Conservation (phyloP, 2,329 filamentous ascomycete species). For the Claviceps monticola region DNA sequence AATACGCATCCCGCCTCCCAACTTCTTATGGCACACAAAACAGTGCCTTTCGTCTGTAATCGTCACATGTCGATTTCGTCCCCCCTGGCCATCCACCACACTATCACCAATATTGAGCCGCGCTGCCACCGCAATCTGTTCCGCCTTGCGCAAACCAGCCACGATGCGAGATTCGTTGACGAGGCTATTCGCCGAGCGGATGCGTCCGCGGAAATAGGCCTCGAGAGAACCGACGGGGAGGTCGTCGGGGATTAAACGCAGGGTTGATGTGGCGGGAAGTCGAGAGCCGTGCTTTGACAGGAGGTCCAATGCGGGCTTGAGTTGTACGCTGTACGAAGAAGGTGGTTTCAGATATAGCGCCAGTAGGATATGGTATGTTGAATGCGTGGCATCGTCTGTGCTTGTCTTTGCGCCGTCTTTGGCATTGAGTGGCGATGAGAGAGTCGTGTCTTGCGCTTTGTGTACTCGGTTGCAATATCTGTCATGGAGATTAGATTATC, state of each 20-base stretch:
- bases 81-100: slow-evolving; percentile 34
- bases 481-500: slow-evolving; percentile 9
- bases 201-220: slow-evolving; percentile 83
- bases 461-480: slow-evolving; percentile 86
- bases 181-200: slow-evolving; percentile 70
- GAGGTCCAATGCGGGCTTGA: slow-evolving; percentile 68
- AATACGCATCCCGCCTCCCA: slow-evolving; percentile 73
- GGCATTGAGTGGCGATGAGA: slow-evolving; percentile 20
- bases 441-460: slow-evolving; percentile 37
- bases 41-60: slow-evolving; percentile 83
- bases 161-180: slow-evolving; percentile 71
- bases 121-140: slow-evolving; percentile 65
- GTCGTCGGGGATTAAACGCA: slow-evolving; percentile 70
- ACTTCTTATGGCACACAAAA: slow-evolving; percentile 80
- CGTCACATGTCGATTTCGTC: slow-evolving; percentile 53
- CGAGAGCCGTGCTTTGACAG: slow-evolving; percentile 88
- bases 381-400: slow-evolving; percentile 43
- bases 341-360: slow-evolving; percentile 80
- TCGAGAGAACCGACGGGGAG: slow-evolving; percentile 70
- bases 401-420: slow-evolving; percentile 19
- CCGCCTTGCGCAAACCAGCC: slow-evolving; percentile 60
- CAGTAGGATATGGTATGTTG: slow-evolving; percentile 85
- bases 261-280: slow-evolving; percentile 72
- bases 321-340: slow-evolving; percentile 54
- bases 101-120: slow-evolving; percentile 60